These are phyloP conservation scores for Globisporangium emineosum DNA, from an alignment of 352 stramenopile genomes.

Conservation along the genomic window DNA sequence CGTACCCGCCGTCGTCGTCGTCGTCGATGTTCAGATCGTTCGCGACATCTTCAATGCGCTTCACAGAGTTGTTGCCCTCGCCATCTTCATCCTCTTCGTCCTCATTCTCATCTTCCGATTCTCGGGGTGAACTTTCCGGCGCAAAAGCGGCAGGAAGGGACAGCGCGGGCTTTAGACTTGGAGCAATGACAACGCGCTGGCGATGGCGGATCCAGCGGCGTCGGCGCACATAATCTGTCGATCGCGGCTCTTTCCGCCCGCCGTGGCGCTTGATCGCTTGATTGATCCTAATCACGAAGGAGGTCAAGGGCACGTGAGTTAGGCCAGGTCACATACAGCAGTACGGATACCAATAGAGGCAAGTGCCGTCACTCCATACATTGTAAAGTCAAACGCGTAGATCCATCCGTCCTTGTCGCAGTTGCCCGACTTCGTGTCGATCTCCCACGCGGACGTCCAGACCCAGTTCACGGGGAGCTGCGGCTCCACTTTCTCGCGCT, in stretches of 20 bases:
- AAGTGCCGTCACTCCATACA: conserved; percentile 29
- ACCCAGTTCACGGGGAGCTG: conserved; percentile 62
- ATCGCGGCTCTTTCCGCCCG: conserved; percentile 43
- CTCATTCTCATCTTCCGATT: background rate
- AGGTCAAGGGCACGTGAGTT: background rate
- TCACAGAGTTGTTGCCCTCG: conserved; percentile 4
- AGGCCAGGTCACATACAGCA: background rate
- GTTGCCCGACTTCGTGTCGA: conserved; percentile 48
- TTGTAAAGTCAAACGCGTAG: conserved; percentile 79
- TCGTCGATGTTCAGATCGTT: conserved; percentile 24
- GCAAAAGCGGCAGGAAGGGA: background rate
- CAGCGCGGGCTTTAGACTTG: background rate
- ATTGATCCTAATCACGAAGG: conserved; percentile 39
- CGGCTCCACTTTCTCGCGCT: conserved; percentile 50
- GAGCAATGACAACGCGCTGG: conserved; percentile 26
- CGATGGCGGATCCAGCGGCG: conserved; percentile 63
- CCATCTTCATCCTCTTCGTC: conserved; percentile 4
- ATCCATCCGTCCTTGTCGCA: conserved; percentile 70
- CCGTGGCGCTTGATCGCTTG: conserved; percentile 53
- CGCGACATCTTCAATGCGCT: conserved; percentile 3
- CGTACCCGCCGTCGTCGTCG: conserved; percentile 24
- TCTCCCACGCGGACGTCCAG: conserved; percentile 60
- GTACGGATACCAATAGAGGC: background rate
- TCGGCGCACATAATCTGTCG: conserved; percentile 68
- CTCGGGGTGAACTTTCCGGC: background rate